Evolutionary conservation across 2,329 filamentous ascomycete species (phyloP), one percentile per base, ranked within the genome.

Genomic region (Cladophialophora carrionii): DNA sequence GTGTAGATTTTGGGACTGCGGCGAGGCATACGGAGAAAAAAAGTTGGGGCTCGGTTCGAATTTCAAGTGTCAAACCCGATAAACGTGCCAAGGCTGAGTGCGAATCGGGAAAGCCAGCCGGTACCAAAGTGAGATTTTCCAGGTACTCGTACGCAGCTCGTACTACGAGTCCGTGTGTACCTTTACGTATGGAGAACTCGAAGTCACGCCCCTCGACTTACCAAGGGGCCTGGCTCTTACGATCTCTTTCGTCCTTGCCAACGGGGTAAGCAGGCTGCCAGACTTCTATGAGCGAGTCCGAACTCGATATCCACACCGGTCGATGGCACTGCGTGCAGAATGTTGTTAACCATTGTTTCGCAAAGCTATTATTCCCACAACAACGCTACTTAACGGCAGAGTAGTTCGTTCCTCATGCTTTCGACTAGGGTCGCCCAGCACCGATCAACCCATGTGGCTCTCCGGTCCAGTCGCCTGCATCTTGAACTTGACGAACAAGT

Each of bases 391-490:
- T 52, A 20, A 52, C 8, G 37, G 37, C 37, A 7, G 37, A 43
- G 17, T 8, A 43, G 8, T 20, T 43, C 14, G 17, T 43, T n/a
- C 37, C 37, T 14, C 37, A 17, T 14, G 1, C 37, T 8, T 43
- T 17, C 17, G 37, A n/a, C 37, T n/a, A n/a, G 14, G 7, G 22
- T 29, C 14, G 29, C 29, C 52, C 8, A 34, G 26, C 24, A 20
- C 37, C 17, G 10, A 51, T 52, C n/a, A 70, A 31, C 65, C 68
- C 61, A 67, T 67, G n/a, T 63, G 46, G 22, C 49, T 54, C 32
- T 59, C 63, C 26, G 68, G 65, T 3, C 68, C 68, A 9, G 53
- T 52, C 12, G 68, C 65, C n/a, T 64, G 56, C 61, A 70, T 70
- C 29, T 62, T 66, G 32, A 70, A 59, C 3, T 29, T 60, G 51